phyloP scores from a whole-genome alignment of 192 early-diverging fungal genomes.

The Linnemannia elongata region DNA sequence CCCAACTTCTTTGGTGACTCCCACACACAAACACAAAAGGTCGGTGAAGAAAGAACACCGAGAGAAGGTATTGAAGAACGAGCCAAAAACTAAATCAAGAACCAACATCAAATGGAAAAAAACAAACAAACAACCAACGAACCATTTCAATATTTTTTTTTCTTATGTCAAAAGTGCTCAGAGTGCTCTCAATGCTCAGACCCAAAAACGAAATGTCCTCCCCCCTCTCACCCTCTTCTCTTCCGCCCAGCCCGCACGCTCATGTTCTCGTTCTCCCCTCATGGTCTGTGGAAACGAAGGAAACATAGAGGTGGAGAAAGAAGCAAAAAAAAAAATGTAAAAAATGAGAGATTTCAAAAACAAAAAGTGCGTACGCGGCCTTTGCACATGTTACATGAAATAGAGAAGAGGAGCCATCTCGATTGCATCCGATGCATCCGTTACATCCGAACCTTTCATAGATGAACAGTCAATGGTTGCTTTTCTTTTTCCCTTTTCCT shows the following conservation, averaged over 20 bases:
- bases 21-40: neutral
- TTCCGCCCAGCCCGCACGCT: neutral
- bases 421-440: neutral
- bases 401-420: neutral
- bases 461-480: neutral
- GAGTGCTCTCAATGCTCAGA: slow-evolving; percentile 1
- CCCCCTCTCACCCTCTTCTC: neutral
- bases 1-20: neutral
- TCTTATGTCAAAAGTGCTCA: neutral
- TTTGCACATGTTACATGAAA: slow-evolving; percentile 1
- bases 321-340: neutral
- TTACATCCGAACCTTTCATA: neutral
- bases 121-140: neutral
- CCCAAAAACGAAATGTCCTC: neutral
- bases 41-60: neutral
- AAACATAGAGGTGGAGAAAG: neutral
- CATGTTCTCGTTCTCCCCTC: neutral
- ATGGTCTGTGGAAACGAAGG: neutral
- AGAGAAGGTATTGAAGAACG: neutral
- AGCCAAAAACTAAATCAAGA: neutral
- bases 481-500: neutral
- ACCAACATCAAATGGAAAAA: neutral
- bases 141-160: neutral
- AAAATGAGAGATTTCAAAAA: too few relatives aligned
- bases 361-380: neutral